Base-by-base conservation (phyloP, 1,284 basidiomycete genomes). In the Agaricales sp. region DNA sequence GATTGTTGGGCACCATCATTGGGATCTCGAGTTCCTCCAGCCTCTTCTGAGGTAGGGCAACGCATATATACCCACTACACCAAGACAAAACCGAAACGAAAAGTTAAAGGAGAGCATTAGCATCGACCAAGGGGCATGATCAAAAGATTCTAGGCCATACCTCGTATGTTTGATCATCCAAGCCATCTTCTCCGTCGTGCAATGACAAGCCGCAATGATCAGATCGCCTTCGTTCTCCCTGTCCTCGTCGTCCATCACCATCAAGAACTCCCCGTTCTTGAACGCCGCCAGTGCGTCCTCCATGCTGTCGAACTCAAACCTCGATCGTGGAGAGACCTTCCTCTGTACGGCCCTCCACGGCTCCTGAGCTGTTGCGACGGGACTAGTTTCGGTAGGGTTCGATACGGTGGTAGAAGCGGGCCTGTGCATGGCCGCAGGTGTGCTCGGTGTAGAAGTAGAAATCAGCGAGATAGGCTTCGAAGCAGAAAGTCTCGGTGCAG, bases 161-260 rank as follows among this genome's bases (percentile, higher is more conserved):
- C 91, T 95, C 0, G 91, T 92, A 68, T 95, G 86, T 63, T 87
- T 85, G 64, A 99, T 93, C 77, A 99, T 90, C 92, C 92, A 99
- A 1, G 96, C 96, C 95, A 99, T 97, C 60, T 95, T 91, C 67
- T 96, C 88, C 0, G 91, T 91, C 18, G 92, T 92, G 55, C 89
- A 81, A 51, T 82, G 78, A 39, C 73, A 73, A 1, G 80, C 93
- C 13, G 93, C 80, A 59, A 92, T 84, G 61, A 96, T 90, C 52
- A 97, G 68, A 66, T 97, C 93, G 2, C 93, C 93, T 64, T 97
- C 93, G 62, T 96, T 97, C 70, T 97, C 93, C 54, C 94, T 73
- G 55, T 75, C 74, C 66, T 95, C 88, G 65, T 96, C 93, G 64
- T 97, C 93, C 84, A 96, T 92, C 14, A 96, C 93, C 2, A 96